Base-by-base conservation (phyloP, 1,284 basidiomycete species). In the Microbotryum violaceum region DNA sequence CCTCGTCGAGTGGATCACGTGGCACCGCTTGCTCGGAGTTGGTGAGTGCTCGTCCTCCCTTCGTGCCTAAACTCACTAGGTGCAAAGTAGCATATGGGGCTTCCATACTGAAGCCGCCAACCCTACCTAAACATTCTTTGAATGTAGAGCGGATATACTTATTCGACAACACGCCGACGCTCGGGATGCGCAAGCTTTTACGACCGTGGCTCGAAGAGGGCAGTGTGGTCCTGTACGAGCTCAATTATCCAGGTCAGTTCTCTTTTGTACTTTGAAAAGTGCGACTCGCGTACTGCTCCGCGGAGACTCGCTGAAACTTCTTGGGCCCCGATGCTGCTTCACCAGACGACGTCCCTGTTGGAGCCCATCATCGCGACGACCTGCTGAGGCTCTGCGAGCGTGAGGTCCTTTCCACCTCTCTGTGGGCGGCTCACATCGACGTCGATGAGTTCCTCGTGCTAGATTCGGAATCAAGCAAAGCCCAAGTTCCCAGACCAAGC, bases 361-460 rank as follows among this genome's bases (percentile, higher is more conserved):
- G 62, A 33, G 48, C 47, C 1, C 51, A 62, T 12, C 64, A 64
- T 25, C 65, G 64, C 27, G 21, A 48, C 7, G 58, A 64, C 53
- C 58, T 62, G 33, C 50, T 67, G 7, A 57, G 56, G 10, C 56
- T 64, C 8, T 67, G 65, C 57, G 65, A 67, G 55, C 45, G 49
- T 8, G 46, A 60, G 29, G 62, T 60, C 37, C 54, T 67, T 4
- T 54, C 62, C 2, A 21, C 56, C 18, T 48, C 55, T 2, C 46
- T 33, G 2, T 67, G 65, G 65, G 65, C 54, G 12, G 57, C 51
- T 21, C 65, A 67, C 44, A 60, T 63, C 58, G 65, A 67, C 60
- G 60, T 67, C 44, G 65, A 67, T 60, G 65, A 67, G 42, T 67
- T 67, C 53, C 57, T 67, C 45, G 55, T 62, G 37, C 62, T 64